phyloP scores from a whole-genome alignment of 169 alveolate species.

The Sarcocystis neurona region DNA sequence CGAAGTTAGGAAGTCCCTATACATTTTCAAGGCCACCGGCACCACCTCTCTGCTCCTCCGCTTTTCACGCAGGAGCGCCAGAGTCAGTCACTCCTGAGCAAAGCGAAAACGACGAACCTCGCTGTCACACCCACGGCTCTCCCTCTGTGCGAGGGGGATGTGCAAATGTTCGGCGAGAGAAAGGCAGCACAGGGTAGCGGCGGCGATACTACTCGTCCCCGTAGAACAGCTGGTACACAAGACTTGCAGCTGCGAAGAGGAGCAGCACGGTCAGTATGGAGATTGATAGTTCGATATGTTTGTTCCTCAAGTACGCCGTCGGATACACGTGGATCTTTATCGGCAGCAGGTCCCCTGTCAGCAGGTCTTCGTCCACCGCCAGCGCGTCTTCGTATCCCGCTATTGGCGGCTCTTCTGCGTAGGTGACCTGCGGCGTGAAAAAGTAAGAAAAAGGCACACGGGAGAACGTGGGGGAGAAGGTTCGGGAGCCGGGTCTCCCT shows the following conservation, averaged over 20 bases:
- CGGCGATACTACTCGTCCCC: neutral
- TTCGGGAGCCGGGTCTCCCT: too few species aligned
- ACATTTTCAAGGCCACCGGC: too few species aligned
- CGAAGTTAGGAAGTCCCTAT: too few species aligned
- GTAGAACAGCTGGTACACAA: neutral
- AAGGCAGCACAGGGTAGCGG: too few species aligned
- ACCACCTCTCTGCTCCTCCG: too few species aligned
- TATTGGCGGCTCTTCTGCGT: constrained; percentile 13
- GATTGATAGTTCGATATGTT: constrained; percentile 5
- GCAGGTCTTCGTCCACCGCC: constrained; percentile 25
- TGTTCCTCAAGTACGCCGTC: constrained; percentile 21
- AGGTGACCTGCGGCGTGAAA: constrained; percentile 11
- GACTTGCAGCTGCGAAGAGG: neutral
- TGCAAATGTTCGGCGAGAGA: too few species aligned
- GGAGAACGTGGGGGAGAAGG: neutral
- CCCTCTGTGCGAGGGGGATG: too few species aligned
- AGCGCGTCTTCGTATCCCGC: constrained; percentile 38
- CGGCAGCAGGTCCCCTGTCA: constrained; percentile 36
- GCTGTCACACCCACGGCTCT: too few species aligned
- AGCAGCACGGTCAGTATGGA: neutral
- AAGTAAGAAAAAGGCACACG: neutral
- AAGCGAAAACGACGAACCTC: too few species aligned
- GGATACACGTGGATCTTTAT: constrained; percentile 34
- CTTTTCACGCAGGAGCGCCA: too few species aligned
- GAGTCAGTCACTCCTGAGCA: too few species aligned